Evolutionary conservation across 2,329 filamentous ascomycete genomes (phyloP).

Genomic region (Diaporthe citri): DNA sequence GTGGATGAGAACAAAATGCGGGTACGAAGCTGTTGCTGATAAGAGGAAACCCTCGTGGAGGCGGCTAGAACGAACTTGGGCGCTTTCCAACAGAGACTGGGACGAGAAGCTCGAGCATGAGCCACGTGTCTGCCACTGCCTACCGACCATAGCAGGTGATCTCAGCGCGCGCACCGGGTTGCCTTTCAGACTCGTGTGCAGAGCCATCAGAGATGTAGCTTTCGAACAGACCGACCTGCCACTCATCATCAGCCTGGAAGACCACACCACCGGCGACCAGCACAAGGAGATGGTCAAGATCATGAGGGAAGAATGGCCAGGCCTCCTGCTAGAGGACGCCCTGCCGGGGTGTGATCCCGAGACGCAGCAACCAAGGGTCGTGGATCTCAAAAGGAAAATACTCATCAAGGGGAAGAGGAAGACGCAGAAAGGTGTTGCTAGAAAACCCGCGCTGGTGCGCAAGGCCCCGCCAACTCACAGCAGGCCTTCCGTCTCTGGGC

Average conservation of each 20-base stretch:
- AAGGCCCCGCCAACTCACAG: constrained; percentile 45
- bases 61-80: constrained; percentile 28
- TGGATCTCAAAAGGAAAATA: constrained; percentile 82
- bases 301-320: constrained; percentile 89
- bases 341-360: constrained; percentile 64
- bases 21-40: not conserved
- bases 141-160: constrained; percentile 48
- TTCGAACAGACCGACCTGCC: constrained; percentile 81
- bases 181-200: constrained; percentile 88
- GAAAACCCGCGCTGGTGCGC: constrained; percentile 33
- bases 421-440: constrained; percentile 48
- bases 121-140: constrained; percentile 82
- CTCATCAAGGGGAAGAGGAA: constrained; percentile 81
- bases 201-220: constrained; percentile 81
- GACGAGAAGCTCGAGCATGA: constrained; percentile 61
- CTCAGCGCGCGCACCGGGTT: constrained; percentile 88
- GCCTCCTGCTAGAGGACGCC: constrained; percentile 74
- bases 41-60: constrained; percentile 43
- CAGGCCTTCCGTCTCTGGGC: constrained; percentile 48
- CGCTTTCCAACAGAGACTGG: constrained; percentile 28
- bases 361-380: constrained; percentile 74
- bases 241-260: constrained; percentile 91
- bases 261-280: constrained; percentile 84
- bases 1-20: constrained; percentile 43
- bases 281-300: constrained; percentile 94